A percentile compares a stretch with the other conserved stretches of the same genome.
These are phyloP conservation scores for Aegilops bicornis DNA, from an alignment of 176 grass and related monocot species.

Conservation along the genomic window DNA sequence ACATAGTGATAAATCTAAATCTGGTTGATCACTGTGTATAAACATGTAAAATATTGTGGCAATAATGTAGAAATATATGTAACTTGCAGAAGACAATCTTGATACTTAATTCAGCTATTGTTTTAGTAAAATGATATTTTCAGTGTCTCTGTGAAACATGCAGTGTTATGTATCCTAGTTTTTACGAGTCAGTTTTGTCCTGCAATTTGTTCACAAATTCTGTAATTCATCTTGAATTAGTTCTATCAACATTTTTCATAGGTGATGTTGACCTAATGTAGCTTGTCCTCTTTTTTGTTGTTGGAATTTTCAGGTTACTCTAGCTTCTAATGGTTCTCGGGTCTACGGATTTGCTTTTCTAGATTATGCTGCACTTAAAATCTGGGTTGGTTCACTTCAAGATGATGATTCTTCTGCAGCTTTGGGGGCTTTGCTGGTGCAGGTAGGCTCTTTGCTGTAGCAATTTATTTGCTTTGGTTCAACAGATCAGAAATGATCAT, in stretches of 20 bases:
- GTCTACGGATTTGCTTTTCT: slow-evolving; percentile 96
- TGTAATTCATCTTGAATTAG: not conserved
- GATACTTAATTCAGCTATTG: not conserved
- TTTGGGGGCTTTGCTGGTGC: slow-evolving; percentile 89
- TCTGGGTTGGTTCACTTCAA: slow-evolving; percentile 82
- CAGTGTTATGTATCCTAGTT: not conserved
- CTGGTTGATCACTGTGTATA: not conserved
- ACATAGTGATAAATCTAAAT: slow-evolving; percentile 9
- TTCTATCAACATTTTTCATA: slow-evolving; percentile 24
- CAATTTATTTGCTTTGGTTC: slow-evolving; percentile 18
- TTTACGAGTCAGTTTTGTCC: not conserved
- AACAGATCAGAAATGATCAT: not conserved
- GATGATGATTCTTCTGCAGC: slow-evolving; percentile 80
- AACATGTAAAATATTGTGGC: not conserved
- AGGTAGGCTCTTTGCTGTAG: slow-evolving; percentile 50
- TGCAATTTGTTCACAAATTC: slow-evolving; percentile 1
- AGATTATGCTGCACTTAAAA: slow-evolving; percentile 81
- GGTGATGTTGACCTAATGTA: slow-evolving; percentile 9
- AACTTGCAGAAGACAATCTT: not conserved
- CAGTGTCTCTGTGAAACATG: not conserved
- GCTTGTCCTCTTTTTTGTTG: not conserved
- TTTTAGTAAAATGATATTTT: slow-evolving; percentile 5
- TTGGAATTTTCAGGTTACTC: slow-evolving; percentile 29
- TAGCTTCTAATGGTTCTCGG: slow-evolving; percentile 39
- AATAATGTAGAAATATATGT: not conserved